These are phyloP conservation scores for Lecanosticta acicola DNA, from an alignment of 2,329 filamentous ascomycete genomes.

Conservation along the genomic window DNA sequence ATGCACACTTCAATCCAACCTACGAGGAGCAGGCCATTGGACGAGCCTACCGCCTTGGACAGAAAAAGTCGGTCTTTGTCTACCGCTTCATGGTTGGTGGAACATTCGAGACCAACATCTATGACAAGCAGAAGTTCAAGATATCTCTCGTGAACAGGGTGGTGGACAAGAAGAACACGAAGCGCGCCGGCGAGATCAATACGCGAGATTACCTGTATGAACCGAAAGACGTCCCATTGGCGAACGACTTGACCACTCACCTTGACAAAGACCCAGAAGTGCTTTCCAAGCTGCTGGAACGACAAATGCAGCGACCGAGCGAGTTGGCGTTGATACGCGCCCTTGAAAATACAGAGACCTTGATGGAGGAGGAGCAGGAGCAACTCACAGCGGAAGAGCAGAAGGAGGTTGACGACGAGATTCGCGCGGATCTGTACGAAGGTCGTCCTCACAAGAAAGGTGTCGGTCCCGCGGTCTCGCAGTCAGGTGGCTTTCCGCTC, in stretches of 20 bases:
- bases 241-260: constrained; percentile 43
- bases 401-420: constrained; percentile 25
- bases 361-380: constrained; percentile 31
- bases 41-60: constrained; percentile 78
- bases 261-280: constrained; percentile 55
- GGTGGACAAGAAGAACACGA: constrained; percentile 74
- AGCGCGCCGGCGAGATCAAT: constrained; percentile 57
- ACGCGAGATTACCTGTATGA: constrained; percentile 52
- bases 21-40: constrained; percentile 84
- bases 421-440: not conserved
- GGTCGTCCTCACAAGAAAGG: not conserved
- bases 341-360: constrained; percentile 32
- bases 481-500: not conserved
- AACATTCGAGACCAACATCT: constrained; percentile 69
- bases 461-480: not conserved
- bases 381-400: constrained; percentile 30
- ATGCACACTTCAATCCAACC: constrained; percentile 74
- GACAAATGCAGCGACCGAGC: constrained; percentile 54
- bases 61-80: constrained; percentile 73
- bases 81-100: constrained; percentile 76
- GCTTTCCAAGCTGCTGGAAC: constrained; percentile 58
- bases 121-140: constrained; percentile 76
- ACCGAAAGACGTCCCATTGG: constrained; percentile 48
- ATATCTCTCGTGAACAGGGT: constrained; percentile 71
- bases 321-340: constrained; percentile 30